Evolutionary conservation across 108 stramenopile genomes (phyloP).

Genomic region (Epipyxis sp.): DNA sequence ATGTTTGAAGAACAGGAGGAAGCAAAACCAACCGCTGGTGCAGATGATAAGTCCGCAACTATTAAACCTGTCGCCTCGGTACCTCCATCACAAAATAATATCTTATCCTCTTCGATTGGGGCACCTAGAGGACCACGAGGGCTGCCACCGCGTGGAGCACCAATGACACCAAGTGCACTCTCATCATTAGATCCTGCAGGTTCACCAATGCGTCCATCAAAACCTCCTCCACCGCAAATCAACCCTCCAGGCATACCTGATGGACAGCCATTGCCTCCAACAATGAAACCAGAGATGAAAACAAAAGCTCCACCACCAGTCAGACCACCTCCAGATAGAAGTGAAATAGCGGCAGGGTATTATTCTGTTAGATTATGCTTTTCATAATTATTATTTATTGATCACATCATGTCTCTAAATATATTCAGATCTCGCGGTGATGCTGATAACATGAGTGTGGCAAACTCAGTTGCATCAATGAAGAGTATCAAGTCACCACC

Average conservation of each 20-base stretch:
- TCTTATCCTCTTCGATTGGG: not conserved
- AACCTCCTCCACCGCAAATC: not conserved
- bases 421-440: too few species aligned
- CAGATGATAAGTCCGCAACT: not conserved
- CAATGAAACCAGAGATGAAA: not conserved
- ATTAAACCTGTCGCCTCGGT: not conserved
- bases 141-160: not conserved
- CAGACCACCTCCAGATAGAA: conserved; percentile 4
- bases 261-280: conserved; percentile 19
- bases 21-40: too few species aligned
- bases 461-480: not conserved
- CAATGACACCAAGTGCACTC: not conserved
- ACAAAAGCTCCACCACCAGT: not conserved
- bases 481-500: not conserved
- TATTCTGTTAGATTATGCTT: too few species aligned
- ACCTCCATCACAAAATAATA: not conserved
- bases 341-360: not conserved
- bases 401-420: too few species aligned
- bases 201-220: not conserved
- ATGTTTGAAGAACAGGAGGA: conserved; percentile 20
- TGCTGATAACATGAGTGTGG: too few species aligned
- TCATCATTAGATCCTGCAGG: not conserved
- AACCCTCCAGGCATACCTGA: conserved; percentile 21
- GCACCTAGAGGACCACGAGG: not conserved
- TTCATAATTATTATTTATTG: too few species aligned